Percentiles rank a stretch among this genome's conserved stretches.
Conservation (phyloP, 371 early-diverging fungal species). For the Rhizopus arrhizus region DNA sequence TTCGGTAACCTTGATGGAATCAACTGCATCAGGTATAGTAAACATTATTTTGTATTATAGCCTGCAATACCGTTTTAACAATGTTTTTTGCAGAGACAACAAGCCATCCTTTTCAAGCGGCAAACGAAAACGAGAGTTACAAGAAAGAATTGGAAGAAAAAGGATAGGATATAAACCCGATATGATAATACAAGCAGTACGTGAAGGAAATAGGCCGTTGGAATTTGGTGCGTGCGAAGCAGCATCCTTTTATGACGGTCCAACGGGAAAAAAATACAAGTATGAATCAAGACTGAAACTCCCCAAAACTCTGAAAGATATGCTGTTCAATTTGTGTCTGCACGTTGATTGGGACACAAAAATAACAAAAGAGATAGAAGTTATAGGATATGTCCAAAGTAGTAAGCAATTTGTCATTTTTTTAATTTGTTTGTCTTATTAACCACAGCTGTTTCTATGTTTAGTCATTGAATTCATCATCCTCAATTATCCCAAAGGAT, state of each 20-base stretch:
- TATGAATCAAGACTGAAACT: conserved; percentile 3
- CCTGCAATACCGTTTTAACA: background rate
- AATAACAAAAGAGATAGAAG: conserved; percentile 1
- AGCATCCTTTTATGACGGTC: conserved; percentile 4
- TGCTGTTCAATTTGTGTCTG: conserved; percentile 3
- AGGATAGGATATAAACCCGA: background rate
- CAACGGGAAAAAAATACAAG: conserved; percentile 3
- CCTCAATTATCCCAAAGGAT: conserved; percentile 3
- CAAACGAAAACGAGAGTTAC: background rate
- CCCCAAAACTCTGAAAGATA: conserved; percentile 4
- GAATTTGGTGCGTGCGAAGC: conserved; percentile 3
- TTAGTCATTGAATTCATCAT: conserved; percentile 3
- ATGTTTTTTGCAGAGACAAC: background rate
- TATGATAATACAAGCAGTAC: conserved; percentile 2
- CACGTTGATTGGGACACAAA: background rate
- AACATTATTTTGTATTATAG: conserved; percentile 3
- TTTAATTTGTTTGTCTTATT: background rate
- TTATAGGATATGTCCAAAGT: conserved; percentile 7
- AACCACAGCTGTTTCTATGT: background rate
- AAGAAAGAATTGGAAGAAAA: conserved; percentile 4
- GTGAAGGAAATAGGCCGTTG: conserved; percentile 4
- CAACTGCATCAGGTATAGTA: conserved; percentile 3
- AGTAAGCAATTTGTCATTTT: background rate
- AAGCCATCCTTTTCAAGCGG: background rate
- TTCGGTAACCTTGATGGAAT: conserved; percentile 8